Evolutionary conservation across 2,329 filamentous ascomycete genomes (phyloP).

Genomic region (Hypoxylon sp.): DNA sequence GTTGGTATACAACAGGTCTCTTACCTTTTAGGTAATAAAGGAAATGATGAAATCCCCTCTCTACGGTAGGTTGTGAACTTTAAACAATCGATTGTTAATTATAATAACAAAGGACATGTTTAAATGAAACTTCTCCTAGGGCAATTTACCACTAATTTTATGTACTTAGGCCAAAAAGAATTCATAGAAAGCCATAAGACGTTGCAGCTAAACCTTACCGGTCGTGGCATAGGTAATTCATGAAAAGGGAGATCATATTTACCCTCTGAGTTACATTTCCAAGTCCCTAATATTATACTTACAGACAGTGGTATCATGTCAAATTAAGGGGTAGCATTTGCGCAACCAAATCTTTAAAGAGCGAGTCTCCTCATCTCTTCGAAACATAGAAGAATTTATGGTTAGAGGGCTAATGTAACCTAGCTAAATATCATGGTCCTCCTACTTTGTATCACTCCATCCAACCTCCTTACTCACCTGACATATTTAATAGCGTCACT

Average conservation of each 20-base stretch:
- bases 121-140: not conserved
- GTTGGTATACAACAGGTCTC: not conserved
- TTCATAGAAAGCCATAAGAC: not conserved
- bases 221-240: not conserved
- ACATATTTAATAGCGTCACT: not conserved
- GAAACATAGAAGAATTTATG: too few relatives aligned
- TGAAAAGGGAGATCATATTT: too few relatives aligned
- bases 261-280: too few relatives aligned
- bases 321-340: too few relatives aligned
- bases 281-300: too few relatives aligned
- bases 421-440: too few relatives aligned
- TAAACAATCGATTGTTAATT: not conserved
- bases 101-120: not conserved
- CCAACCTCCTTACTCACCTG: too few relatives aligned
- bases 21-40: not conserved
- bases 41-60: not conserved
- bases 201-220: not conserved
- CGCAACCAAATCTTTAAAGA: too few relatives aligned
- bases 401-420: too few relatives aligned
- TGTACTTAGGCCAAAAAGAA: not conserved
- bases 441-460: too few relatives aligned
- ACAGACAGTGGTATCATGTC: too few relatives aligned
- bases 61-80: not conserved
- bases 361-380: too few relatives aligned
- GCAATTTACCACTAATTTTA: not conserved